Percentiles rank a stretch among this genome's conserved stretches.
Conservation (phyloP, 305 asterid species). For the Plantago coronopus region DNA sequence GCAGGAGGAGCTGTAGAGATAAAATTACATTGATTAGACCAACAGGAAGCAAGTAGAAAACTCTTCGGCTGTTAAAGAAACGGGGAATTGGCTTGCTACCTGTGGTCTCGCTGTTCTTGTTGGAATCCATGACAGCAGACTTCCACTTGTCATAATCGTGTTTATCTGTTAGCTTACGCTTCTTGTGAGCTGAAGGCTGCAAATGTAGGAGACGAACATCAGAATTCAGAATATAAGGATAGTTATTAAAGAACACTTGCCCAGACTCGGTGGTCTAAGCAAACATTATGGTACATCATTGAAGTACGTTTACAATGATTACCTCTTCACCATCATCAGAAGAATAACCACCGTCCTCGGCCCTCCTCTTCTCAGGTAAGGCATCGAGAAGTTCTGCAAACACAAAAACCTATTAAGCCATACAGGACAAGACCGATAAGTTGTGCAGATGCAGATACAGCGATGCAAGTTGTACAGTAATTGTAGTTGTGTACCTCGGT, state of each 20-base stretch:
- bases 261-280: no score
- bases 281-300: no score
- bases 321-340: conserved; percentile 68
- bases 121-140: conserved; percentile 65
- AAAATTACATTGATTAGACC: conserved; percentile 15
- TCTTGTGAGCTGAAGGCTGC: conserved; percentile 77
- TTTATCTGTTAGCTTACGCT: conserved; percentile 57
- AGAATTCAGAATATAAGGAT: background rate
- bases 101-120: conserved; percentile 35
- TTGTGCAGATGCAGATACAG: background rate
- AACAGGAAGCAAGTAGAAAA: background rate
- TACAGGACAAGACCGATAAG: background rate
- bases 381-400: conserved; percentile 70
- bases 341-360: conserved; percentile 70
- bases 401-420: background rate
- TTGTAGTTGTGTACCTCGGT: conserved; percentile 50
- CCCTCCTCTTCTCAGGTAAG: conserved; percentile 70
- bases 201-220: conserved; percentile 6
- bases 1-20: conserved; percentile 43
- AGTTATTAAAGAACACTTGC: background rate
- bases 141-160: conserved; percentile 63
- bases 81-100: conserved; percentile 32
- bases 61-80: background rate
- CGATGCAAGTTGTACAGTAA: no score
- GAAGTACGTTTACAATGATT: background rate